Evolutionary conservation across 305 asterid genomes (phyloP), one percentile per base, ranked within the genome.

Genomic region (Striga hermonthica): DNA sequence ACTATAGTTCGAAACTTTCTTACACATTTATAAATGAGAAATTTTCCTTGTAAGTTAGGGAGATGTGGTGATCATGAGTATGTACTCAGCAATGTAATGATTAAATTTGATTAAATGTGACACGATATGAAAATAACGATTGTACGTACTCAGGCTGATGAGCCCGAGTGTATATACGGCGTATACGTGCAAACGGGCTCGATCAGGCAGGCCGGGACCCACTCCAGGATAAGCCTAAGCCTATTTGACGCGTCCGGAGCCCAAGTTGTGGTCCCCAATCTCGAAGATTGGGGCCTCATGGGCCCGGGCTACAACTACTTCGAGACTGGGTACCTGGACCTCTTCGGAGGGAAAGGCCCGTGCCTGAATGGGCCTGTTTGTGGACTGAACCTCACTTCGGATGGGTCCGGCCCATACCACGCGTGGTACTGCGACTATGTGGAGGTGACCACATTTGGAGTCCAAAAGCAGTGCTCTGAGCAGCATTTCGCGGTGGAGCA

Each of bases 251-350:
- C 38, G 3, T 1, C 31, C 5, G 86, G 84, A 4, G 44, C 53
- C 5, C 82, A 74, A 3, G 9, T 85, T 8, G 64, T 58, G 59
- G 73, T 83, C 61, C 68, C 71, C 1, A 65, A 81, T 59, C 62
- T 86, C 3, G 82, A 72, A 44, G 48, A 73, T 0, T 86, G 93
- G 90, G 93, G 90, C 9, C 74, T 79, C 8, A 83, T 86, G 93
- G 93, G 88, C 65, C 69, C 65, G 6, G 78, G 41, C 36, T 65
- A 80, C 73, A 60, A 75, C 61, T 86, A 83, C 40, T 80, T 80
- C 59, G 86, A 83, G 77, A 80, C 76, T 14, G 88, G 90, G 5
- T 78, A 80, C 7, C 49, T 76, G 41, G 86, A 86, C 49, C 73
- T 86, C 28, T 86, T 86, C 16, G 81, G 83, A 31, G 93, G 86